Evolutionary conservation across 768 basidiomycete genomes (phyloP).

Genomic region (Lactarius akahatsu): DNA sequence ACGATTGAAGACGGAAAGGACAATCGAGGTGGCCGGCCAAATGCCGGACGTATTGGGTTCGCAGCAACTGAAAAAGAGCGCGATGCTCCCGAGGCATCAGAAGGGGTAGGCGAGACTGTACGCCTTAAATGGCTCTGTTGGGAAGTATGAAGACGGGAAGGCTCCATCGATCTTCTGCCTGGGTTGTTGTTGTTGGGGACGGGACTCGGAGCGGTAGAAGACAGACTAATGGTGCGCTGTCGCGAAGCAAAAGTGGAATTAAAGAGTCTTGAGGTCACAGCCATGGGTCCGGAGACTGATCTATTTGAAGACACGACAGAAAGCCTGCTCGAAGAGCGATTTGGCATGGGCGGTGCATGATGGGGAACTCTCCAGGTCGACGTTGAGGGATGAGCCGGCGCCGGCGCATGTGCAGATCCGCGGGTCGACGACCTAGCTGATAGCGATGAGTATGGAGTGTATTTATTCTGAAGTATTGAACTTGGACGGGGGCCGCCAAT

Average conservation of each 20-base stretch:
- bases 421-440: constrained; percentile 37
- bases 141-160: constrained; percentile 37
- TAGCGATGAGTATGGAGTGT: constrained; percentile 41
- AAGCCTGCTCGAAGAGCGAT: constrained; percentile 57
- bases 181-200: constrained; percentile 39
- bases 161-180: constrained; percentile 36
- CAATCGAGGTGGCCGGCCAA: constrained; percentile 66
- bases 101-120: constrained; percentile 58
- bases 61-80: constrained; percentile 51
- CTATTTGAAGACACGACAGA: constrained; percentile 56
- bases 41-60: constrained; percentile 51
- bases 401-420: constrained; percentile 38
- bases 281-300: constrained; percentile 66
- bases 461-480: constrained; percentile 35
- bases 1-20: constrained; percentile 49
- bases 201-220: constrained; percentile 44
- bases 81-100: constrained; percentile 55
- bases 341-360: constrained; percentile 35
- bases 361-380: constrained; percentile 52
- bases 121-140: constrained; percentile 44
- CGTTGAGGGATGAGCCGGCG: constrained; percentile 47
- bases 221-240: constrained; percentile 71
- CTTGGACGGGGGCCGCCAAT: constrained; percentile 30
- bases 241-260: constrained; percentile 80
- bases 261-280: constrained; percentile 46